Evolutionary conservation across 352 stramenopile genomes (phyloP).

Genomic region (Pythium vanterpoolii): DNA sequence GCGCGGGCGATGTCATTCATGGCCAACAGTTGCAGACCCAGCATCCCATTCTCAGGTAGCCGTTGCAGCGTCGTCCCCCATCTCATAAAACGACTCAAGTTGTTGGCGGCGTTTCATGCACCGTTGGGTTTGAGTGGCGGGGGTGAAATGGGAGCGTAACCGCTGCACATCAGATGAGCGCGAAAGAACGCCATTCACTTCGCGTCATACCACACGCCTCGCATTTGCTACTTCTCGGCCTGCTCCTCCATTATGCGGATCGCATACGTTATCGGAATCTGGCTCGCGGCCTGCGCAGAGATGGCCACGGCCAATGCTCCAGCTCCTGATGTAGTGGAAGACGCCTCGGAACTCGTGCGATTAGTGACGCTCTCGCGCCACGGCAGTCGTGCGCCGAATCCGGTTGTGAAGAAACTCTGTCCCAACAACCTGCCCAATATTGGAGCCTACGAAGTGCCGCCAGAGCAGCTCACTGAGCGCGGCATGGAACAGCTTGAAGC

Average conservation of each 20-base stretch:
- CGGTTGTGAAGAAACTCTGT: constrained; percentile 50
- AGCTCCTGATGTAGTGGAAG: neutral
- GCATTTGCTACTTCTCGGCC: neutral
- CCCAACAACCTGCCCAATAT: constrained; percentile 69
- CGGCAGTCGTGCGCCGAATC: constrained; percentile 71
- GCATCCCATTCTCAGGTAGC: neutral
- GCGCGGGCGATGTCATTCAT: neutral
- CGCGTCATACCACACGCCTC: neutral
- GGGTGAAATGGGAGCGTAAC: neutral
- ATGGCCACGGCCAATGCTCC: neutral
- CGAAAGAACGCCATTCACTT: neutral
- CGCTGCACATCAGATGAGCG: neutral
- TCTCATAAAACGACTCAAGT: neutral
- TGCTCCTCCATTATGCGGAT: neutral
- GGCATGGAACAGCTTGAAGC: constrained; percentile 76
- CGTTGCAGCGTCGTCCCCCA: neutral
- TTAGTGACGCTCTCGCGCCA: constrained; percentile 76
- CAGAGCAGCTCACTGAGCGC: constrained; percentile 78
- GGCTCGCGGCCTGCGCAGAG: neutral
- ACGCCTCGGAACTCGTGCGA: constrained; percentile 5
- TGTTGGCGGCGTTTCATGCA: neutral
- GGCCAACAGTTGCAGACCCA: neutral
- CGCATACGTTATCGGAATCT: neutral
- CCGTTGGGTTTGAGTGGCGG: neutral
- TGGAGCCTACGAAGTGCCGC: constrained; percentile 70